Percentiles rank a stretch among this genome's conserved stretches.
Conservation (phyloP, 805 yeast genomes). For the Starmerella potacharoeniae region DNA sequence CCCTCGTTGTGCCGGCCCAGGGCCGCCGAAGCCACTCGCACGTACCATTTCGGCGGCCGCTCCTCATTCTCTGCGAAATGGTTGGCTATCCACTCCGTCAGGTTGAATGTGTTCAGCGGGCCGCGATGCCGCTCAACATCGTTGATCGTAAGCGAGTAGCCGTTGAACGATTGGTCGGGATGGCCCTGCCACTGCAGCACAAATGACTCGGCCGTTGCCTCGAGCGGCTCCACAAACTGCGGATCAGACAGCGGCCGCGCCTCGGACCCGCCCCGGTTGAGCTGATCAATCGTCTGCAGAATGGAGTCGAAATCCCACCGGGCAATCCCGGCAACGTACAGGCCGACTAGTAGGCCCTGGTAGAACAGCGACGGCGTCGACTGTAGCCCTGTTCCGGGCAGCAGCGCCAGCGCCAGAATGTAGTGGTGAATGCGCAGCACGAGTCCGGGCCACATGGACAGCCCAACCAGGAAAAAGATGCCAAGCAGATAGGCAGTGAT, state of each 20-base stretch:
- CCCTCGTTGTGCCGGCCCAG: not conserved
- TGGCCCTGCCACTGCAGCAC: conserved; percentile 20
- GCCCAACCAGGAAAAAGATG: conserved; percentile 34
- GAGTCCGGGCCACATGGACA: conserved; percentile 50
- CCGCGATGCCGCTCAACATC: conserved; percentile 72
- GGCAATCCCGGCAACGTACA: conserved; percentile 72
- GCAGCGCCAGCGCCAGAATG: conserved; percentile 59
- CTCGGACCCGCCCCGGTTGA: conserved; percentile 50
- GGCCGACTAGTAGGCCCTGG: conserved; percentile 76
- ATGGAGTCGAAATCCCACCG: conserved; percentile 92
- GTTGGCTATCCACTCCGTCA: conserved; percentile 15
- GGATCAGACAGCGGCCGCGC: conserved; percentile 32
- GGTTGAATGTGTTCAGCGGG: conserved; percentile 27
- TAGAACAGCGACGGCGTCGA: conserved; percentile 39
- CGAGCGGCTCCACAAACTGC: conserved; percentile 16
- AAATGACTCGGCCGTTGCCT: conserved; percentile 17
- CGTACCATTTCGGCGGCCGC: conserved; percentile 10
- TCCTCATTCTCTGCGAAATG: not conserved
- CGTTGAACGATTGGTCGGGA: conserved; percentile 27
- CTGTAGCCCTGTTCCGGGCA: conserved; percentile 70
- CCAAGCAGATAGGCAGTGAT: conserved; percentile 42
- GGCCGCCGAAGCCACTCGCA: conserved; percentile 17
- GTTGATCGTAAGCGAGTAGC: conserved; percentile 58
- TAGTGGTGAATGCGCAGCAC: conserved; percentile 73
- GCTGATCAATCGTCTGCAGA: conserved; percentile 58